Conservation (phyloP, 192 early-diverging fungal genomes). For the Cetraspora pellucida region DNA sequence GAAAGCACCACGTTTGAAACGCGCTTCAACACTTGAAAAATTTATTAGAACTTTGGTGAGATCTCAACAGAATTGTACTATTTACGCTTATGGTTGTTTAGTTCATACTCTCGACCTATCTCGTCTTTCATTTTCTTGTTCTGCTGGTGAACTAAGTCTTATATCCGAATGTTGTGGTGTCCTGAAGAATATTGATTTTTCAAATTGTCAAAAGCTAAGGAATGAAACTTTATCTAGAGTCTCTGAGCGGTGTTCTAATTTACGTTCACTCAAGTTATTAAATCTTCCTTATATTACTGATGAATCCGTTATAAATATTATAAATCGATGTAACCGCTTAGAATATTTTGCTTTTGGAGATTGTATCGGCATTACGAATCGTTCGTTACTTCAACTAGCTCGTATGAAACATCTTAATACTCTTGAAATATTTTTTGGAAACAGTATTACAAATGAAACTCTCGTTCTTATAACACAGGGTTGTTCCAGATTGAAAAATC, state of each 20-base stretch:
- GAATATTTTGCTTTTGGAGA: conserved; percentile 28
- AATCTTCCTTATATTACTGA: conserved; percentile 30
- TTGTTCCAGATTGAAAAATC: conserved; percentile 13
- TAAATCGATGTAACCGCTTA: conserved; percentile 6
- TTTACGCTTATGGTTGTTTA: conserved; percentile 29
- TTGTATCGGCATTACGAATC: conserved; percentile 10
- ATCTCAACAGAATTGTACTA: not conserved
- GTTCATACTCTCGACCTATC: conserved; percentile 28
- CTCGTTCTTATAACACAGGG: conserved; percentile 10
- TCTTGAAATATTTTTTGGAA: conserved; percentile 25
- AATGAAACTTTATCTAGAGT: conserved; percentile 11
- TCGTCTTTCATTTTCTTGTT: not conserved
- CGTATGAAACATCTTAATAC: not conserved
- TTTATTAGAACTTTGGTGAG: conserved; percentile 29
- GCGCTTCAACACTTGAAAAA: conserved; percentile 15
- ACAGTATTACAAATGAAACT: conserved; percentile 6
- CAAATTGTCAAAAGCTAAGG: conserved; percentile 1
- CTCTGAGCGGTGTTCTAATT: conserved; percentile 17
- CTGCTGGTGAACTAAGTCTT: not conserved
- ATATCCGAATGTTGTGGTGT: conserved; percentile 31
- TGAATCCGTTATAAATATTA: not conserved
- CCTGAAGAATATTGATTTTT: conserved; percentile 24
- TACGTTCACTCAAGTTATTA: conserved; percentile 26
- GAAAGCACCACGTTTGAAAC: conserved; percentile 19
- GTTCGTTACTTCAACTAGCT: not conserved